Percentiles rank a stretch among this genome's conserved stretches.
phyloP scores from a whole-genome alignment of 768 basidiomycete species.

The Kwoniella mangroviensis region DNA sequence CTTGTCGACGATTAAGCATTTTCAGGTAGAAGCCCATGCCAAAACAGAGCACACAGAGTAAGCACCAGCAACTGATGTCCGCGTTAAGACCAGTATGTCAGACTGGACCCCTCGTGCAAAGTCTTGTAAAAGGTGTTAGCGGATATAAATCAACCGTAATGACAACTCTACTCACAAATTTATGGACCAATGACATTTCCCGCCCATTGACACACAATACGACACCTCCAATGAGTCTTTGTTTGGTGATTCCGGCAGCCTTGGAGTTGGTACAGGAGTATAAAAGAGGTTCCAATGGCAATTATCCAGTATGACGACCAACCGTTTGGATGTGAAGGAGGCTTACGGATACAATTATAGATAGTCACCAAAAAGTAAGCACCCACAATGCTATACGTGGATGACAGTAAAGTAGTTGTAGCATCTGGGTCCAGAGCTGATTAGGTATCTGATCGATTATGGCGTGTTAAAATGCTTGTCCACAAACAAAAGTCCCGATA shows the following conservation, averaged over 20 bases:
- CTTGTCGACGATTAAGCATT: conserved; percentile 45
- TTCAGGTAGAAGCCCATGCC: conserved; percentile 47
- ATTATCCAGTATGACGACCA: no score
- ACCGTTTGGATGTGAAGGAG: no score
- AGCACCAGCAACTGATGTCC: conserved; percentile 49
- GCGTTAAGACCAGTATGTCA: conserved; percentile 53
- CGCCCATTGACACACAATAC: conserved; percentile 34
- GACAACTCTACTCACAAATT: not conserved
- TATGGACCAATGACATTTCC: conserved; percentile 49
- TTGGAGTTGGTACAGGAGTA: conserved; percentile 51
- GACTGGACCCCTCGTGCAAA: conserved; percentile 40
- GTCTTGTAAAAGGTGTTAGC: conserved; percentile 1
- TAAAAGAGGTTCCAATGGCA: conserved; percentile 11
- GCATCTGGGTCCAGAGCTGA: no score
- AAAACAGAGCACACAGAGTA: conserved; percentile 37
- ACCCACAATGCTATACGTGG: no score
- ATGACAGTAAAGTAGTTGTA: no score
- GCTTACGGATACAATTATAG: conserved; percentile 30
- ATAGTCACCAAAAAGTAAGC: conserved; percentile 39
- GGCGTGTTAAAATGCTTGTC: no score
- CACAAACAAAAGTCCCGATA: no score
- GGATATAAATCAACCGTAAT: not conserved
- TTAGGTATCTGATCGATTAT: no score
- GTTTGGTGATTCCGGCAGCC: conserved; percentile 48
- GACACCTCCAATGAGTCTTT: conserved; percentile 40